phyloP scores from a whole-genome alignment of 2,329 filamentous ascomycete species.

The Pseudogymnoascus sp. region DNA sequence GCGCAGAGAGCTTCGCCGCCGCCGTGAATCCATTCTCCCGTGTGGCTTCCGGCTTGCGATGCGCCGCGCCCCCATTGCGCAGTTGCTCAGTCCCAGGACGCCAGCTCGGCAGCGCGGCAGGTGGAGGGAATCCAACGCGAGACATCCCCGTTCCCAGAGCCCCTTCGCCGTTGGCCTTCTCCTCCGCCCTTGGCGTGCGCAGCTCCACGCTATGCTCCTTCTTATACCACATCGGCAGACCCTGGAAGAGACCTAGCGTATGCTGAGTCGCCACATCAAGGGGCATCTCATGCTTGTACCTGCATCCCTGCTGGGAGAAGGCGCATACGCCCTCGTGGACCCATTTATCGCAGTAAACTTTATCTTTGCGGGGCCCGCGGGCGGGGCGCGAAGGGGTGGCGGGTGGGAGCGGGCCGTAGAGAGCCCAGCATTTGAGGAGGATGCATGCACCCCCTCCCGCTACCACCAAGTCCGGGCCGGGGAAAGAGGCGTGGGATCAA shows the following conservation, averaged over 20 bases:
- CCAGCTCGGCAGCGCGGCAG: background rate
- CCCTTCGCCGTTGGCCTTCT: background rate
- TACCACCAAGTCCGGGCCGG: too few relatives aligned
- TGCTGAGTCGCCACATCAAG: conserved; percentile 55
- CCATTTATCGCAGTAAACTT: conserved; percentile 85
- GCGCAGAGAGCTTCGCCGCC: background rate
- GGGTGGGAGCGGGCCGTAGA: background rate
- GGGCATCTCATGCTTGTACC: conserved; percentile 89
- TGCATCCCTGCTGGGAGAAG: conserved; percentile 78
- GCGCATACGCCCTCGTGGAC: conserved; percentile 77
- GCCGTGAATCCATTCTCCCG: background rate
- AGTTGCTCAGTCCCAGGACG: background rate
- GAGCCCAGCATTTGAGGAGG: too few relatives aligned
- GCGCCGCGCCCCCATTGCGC: background rate
- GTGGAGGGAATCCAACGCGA: background rate
- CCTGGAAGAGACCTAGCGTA: conserved; percentile 62
- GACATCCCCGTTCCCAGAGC: background rate
- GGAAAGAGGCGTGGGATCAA: too few relatives aligned
- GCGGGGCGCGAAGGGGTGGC: background rate
- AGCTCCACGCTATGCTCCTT: conserved; percentile 34
- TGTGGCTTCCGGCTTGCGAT: background rate
- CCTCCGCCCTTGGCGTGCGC: background rate
- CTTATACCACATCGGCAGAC: conserved; percentile 53
- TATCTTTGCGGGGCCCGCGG: conserved; percentile 32
- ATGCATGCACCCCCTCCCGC: too few relatives aligned